Evolutionary conservation across 768 basidiomycete genomes (phyloP).

Genomic region (Ramaria rubella): DNA sequence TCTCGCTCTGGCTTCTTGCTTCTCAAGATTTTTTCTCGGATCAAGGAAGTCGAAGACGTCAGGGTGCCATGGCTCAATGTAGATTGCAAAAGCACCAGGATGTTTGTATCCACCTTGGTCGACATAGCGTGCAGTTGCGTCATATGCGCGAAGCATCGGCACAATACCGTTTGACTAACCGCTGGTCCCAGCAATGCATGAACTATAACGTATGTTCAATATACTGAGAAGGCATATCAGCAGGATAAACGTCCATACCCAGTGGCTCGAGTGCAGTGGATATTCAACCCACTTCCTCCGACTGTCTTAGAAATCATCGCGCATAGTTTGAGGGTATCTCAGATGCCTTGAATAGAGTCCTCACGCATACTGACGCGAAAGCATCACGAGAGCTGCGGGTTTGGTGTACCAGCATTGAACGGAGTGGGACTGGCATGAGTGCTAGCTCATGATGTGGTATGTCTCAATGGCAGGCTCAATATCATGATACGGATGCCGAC

Average conservation of each 20-base stretch:
- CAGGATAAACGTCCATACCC: constrained; percentile 53
- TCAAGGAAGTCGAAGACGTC: constrained; percentile 98
- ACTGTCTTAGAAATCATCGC: constrained; percentile 99
- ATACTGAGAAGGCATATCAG: not conserved
- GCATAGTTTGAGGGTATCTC: constrained; percentile 95
- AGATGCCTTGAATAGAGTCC: constrained; percentile 98
- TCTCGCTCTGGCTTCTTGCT: constrained; percentile 93
- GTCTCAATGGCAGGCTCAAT: constrained; percentile 88
- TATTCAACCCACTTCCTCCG: constrained; percentile 93
- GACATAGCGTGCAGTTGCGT: constrained; percentile 96
- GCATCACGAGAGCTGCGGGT: constrained; percentile 93
- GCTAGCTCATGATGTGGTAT: constrained; percentile 94
- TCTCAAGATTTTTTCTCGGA: constrained; percentile 97
- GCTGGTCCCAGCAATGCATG: constrained; percentile 98
- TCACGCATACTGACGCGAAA: constrained; percentile 99
- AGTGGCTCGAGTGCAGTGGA: constrained; percentile 94
- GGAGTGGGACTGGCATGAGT: constrained; percentile 97
- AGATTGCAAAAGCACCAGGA: constrained; percentile 96
- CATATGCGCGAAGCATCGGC: constrained; percentile 97
- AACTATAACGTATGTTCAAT: constrained; percentile 38
- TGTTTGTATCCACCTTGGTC: constrained; percentile 99
- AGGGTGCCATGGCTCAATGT: constrained; percentile 98
- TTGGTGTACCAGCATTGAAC: constrained; percentile 96
- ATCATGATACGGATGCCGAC: constrained; percentile 89
- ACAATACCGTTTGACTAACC: constrained; percentile 99